These are phyloP conservation scores for Venturia carpophila DNA, from an alignment of 2,329 filamentous ascomycete genomes.

Conservation along the genomic window DNA sequence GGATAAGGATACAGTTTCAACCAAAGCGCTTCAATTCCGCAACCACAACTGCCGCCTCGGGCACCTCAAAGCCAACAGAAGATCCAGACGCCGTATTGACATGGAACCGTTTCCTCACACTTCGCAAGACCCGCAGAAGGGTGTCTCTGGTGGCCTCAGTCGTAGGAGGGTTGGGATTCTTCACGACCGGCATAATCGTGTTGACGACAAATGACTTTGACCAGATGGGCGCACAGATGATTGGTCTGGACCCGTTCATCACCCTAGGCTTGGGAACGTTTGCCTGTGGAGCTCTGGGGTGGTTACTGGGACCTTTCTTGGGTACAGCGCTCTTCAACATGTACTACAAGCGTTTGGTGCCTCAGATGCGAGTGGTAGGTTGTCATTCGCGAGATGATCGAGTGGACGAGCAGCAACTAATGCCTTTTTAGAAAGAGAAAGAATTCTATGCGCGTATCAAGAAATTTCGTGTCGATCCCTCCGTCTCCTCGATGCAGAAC, in stretches of 20 bases:
- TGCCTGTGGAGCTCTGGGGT: conserved; percentile 70
- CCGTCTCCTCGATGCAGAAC: conserved; percentile 79
- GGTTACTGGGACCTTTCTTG: conserved; percentile 76
- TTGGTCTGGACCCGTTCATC: conserved; percentile 82
- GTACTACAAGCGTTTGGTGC: conserved; percentile 61
- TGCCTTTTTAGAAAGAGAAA: conserved; percentile 64
- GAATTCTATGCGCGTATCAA: conserved; percentile 90
- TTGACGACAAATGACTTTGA: conserved; percentile 59
- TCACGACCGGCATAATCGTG: conserved; percentile 43
- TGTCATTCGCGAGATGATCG: neutral
- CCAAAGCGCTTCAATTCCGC: conserved; percentile 4
- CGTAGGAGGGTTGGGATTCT: conserved; percentile 53
- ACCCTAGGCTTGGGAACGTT: conserved; percentile 74
- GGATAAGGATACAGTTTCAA: neutral
- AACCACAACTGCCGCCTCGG: neutral
- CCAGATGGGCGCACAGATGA: conserved; percentile 52
- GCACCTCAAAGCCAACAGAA: neutral
- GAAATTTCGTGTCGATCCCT: conserved; percentile 85
- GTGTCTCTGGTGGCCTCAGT: conserved; percentile 76
- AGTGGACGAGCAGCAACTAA: neutral
- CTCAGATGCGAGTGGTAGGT: conserved; percentile 62
- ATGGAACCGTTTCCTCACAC: conserved; percentile 90
- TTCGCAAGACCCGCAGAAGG: conserved; percentile 76
- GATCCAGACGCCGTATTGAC: conserved; percentile 29
- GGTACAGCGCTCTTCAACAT: conserved; percentile 74